A percentile compares a stretch with the other conserved stretches of the same genome.
phyloP scores from a whole-genome alignment of 2,329 filamentous ascomycete species.

The Pseudopithomyces chartarum region DNA sequence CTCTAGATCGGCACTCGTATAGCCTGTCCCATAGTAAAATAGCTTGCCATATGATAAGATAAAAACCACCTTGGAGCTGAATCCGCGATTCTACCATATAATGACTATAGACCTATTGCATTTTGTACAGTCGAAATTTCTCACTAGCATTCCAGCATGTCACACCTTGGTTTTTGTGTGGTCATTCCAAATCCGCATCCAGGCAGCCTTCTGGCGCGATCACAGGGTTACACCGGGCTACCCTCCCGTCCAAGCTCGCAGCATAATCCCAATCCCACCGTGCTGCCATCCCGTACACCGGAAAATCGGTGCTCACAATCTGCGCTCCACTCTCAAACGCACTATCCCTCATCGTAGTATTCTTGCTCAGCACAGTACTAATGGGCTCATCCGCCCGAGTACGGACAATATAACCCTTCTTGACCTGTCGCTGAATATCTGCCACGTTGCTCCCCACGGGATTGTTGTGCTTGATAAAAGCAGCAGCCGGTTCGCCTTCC shows the following conservation, averaged over 20 bases:
- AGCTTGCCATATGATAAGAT: too few relatives aligned
- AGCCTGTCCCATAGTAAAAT: too few relatives aligned
- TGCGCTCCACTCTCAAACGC: constrained; percentile 56
- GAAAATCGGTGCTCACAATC: constrained; percentile 57
- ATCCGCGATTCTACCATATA: too few relatives aligned
- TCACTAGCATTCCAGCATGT: not conserved
- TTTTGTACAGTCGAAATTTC: too few relatives aligned
- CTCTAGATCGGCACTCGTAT: too few relatives aligned
- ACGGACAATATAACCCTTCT: constrained; percentile 56
- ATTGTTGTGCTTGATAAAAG: constrained; percentile 58
- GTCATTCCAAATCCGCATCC: constrained; percentile 30
- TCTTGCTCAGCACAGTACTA: constrained; percentile 48
- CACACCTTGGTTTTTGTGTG: too few relatives aligned
- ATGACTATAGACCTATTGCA: too few relatives aligned
- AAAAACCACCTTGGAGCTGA: too few relatives aligned
- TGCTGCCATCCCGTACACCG: constrained; percentile 52
- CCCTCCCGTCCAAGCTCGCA: constrained; percentile 36
- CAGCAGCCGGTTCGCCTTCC: constrained; percentile 53
- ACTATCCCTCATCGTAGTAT: constrained; percentile 50
- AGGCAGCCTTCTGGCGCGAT: constrained; percentile 42
- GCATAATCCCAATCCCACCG: constrained; percentile 56
- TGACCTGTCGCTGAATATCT: constrained; percentile 52
- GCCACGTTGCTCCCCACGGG: constrained; percentile 42
- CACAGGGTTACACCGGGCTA: constrained; percentile 46
- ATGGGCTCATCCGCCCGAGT: constrained; percentile 55